phyloP scores from a whole-genome alignment of 768 basidiomycete genomes.

The Russula earlei region DNA sequence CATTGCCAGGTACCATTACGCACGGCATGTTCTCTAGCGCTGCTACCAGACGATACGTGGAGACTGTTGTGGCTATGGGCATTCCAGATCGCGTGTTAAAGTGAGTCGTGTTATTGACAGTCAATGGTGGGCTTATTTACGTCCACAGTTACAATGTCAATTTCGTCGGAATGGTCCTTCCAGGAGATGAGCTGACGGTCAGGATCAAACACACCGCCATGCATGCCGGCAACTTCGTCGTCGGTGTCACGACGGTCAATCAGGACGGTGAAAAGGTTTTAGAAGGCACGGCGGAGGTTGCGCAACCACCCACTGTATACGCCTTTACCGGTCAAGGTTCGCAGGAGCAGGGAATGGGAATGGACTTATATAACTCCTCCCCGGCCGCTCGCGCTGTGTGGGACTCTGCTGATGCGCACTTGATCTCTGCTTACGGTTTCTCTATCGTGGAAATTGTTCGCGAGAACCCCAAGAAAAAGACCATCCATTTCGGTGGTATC shows the following conservation, averaged over 20 bases:
- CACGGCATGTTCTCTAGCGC: slow-evolving; percentile 98
- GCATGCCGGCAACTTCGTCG: slow-evolving; percentile 88
- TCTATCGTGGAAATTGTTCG: slow-evolving; percentile 98
- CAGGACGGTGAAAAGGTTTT: slow-evolving; percentile 84
- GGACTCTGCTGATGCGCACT: slow-evolving; percentile 91
- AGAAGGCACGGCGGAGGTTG: slow-evolving; percentile 86
- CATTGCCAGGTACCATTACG: slow-evolving; percentile 92
- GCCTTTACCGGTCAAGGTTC: slow-evolving; percentile 99
- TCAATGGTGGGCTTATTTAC: slow-evolving; percentile 10
- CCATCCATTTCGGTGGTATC: slow-evolving; percentile 97
- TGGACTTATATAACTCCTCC: slow-evolving; percentile 92
- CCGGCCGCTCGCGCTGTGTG: slow-evolving; percentile 94
- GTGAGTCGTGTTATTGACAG: slow-evolving; percentile 36
- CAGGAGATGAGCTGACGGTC: slow-evolving; percentile 77
- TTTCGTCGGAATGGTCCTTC: slow-evolving; percentile 97
- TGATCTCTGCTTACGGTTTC: slow-evolving; percentile 93
- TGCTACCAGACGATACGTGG: slow-evolving; percentile 85
- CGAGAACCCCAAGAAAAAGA: slow-evolving; percentile 96
- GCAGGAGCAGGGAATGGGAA: slow-evolving; percentile 97
- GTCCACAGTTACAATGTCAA: slow-evolving; percentile 70
- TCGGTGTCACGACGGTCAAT: slow-evolving; percentile 82
- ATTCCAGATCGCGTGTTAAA: slow-evolving; percentile 83
- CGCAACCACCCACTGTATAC: slow-evolving; percentile 86
- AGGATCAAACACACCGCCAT: slow-evolving; percentile 85
- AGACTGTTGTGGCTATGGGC: slow-evolving; percentile 89